These are phyloP conservation scores for Globisporangium abappressorium DNA, from an alignment of 352 stramenopile species.

Conservation along the genomic window DNA sequence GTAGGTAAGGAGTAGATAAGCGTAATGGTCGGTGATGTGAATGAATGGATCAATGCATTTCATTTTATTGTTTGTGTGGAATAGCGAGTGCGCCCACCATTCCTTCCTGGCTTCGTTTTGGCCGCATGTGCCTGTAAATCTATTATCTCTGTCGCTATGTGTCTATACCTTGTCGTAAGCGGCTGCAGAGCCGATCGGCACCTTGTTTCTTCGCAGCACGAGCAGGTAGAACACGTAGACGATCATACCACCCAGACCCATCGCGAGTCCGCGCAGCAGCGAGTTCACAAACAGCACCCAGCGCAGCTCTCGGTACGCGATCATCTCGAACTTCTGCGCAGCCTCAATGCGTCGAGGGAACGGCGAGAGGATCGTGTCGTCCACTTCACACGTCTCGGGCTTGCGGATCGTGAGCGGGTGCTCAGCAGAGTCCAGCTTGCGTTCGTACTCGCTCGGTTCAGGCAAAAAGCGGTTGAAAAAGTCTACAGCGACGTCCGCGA, in stretches of 20 bases:
- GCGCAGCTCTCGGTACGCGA: slow-evolving; percentile 76
- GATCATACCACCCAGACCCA: slow-evolving; percentile 75
- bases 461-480: slow-evolving; percentile 77
- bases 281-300: slow-evolving; percentile 82
- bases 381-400: slow-evolving; percentile 62
- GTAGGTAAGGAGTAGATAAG: neutral
- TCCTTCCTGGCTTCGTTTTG: neutral
- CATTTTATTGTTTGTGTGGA: neutral
- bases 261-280: slow-evolving; percentile 68
- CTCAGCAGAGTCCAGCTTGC: slow-evolving; percentile 36
- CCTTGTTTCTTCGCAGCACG: slow-evolving; percentile 50
- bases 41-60: slow-evolving; percentile 8
- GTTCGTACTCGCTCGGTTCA: slow-evolving; percentile 66
- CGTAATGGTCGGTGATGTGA: neutral
- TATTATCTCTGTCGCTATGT: slow-evolving; percentile 4
- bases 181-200: slow-evolving; percentile 28
- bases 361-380: slow-evolving; percentile 65
- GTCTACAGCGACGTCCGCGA: slow-evolving; percentile 62
- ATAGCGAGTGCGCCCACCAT: neutral
- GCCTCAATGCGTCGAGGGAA: slow-evolving; percentile 60
- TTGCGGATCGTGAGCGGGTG: slow-evolving; percentile 61
- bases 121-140: slow-evolving; percentile 2
- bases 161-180: slow-evolving; percentile 80
- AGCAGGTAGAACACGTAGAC: slow-evolving; percentile 82
- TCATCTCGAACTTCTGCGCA: slow-evolving; percentile 74